Evolutionary conservation across 176 grass and related monocot genomes (phyloP).

Genomic region (Tillandsia fasciculata): DNA sequence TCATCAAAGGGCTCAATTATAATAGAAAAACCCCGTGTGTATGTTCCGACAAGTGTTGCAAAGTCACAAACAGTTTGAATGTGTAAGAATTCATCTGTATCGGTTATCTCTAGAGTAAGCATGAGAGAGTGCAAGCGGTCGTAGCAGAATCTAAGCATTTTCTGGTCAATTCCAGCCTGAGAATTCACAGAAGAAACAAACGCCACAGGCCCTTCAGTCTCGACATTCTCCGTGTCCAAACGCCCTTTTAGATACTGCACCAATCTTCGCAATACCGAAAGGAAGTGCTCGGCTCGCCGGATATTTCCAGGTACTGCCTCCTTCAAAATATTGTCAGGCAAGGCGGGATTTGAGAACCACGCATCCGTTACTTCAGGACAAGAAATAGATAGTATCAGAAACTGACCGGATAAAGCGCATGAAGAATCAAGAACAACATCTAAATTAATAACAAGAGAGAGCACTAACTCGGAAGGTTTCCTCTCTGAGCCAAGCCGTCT

Average conservation of each 20-base stretch:
- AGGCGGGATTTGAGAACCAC: slow-evolving; percentile 71
- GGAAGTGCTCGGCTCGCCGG: slow-evolving; percentile 83
- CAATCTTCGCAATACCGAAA: slow-evolving; percentile 64
- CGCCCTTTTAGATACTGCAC: slow-evolving; percentile 63
- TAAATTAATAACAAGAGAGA: neutral
- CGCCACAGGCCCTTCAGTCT: slow-evolving; percentile 73
- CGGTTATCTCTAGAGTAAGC: slow-evolving; percentile 85
- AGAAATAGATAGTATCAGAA: slow-evolving; percentile 10
- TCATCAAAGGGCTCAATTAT: slow-evolving; percentile 94
- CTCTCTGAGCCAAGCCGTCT: slow-evolving; percentile 82
- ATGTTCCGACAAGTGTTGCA: slow-evolving; percentile 79
- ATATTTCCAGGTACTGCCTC: slow-evolving; percentile 97
- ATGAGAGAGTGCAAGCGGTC: slow-evolving; percentile 74
- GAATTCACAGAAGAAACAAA: slow-evolving; percentile 67
- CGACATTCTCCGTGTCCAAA: slow-evolving; percentile 72
- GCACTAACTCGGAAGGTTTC: slow-evolving; percentile 70
- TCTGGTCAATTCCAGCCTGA: slow-evolving; percentile 89
- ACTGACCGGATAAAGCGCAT: neutral
- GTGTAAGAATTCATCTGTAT: slow-evolving; percentile 88
- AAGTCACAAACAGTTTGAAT: slow-evolving; percentile 94
- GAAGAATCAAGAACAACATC: neutral
- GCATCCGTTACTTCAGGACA: slow-evolving; percentile 72
- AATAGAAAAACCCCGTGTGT: slow-evolving; percentile 81
- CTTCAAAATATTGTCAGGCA: slow-evolving; percentile 85
- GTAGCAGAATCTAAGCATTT: slow-evolving; percentile 96